These are phyloP conservation scores for Lotmaria passim DNA, from an alignment of 208 protist genomes.

Conservation along the genomic window DNA sequence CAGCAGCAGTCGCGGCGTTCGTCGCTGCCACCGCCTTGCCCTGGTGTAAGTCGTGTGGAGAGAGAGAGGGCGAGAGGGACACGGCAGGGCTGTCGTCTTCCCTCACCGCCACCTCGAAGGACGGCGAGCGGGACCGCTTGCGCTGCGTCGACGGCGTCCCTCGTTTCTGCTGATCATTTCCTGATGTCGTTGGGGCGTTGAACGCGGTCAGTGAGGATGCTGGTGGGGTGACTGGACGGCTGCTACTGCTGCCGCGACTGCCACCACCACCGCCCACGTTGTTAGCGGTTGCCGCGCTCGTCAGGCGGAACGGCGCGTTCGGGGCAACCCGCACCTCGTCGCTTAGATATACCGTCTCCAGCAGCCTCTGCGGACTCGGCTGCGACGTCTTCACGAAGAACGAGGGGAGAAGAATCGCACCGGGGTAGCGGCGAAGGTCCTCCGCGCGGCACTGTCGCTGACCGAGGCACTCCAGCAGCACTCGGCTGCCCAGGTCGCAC, in stretches of 20 bases:
- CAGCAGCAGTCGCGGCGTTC: background rate
- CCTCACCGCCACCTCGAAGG: background rate
- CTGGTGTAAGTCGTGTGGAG: background rate
- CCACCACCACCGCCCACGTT: background rate
- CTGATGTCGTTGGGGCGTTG: background rate
- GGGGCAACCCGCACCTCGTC: conserved; percentile 43
- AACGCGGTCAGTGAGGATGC: conserved; percentile 11
- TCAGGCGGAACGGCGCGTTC: conserved; percentile 59
- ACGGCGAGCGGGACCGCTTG: conserved; percentile 22
- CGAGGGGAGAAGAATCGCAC: conserved; percentile 62
- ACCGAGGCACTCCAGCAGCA: conserved; percentile 70
- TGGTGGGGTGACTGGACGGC: conserved; percentile 16
- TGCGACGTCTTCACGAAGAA: conserved; percentile 57
- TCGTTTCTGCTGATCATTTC: conserved; percentile 1
- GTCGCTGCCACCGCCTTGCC: background rate
- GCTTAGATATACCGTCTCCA: conserved; percentile 58
- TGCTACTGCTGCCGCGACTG: conserved; percentile 26
- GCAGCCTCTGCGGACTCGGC: conserved; percentile 26
- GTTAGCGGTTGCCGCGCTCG: conserved; percentile 1
- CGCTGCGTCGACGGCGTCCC: conserved; percentile 23
- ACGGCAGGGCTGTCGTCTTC: conserved; percentile 10
- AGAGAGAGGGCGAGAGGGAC: conserved; percentile 21
- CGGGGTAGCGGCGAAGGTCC: conserved; percentile 70
- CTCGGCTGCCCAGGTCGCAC: conserved; percentile 70
- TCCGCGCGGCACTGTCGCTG: conserved; percentile 61